A percentile compares a stretch with the other conserved stretches of the same genome.
Evolutionary conservation across 1,284 basidiomycete species (phyloP).

Genomic region (Tilletia indica): DNA sequence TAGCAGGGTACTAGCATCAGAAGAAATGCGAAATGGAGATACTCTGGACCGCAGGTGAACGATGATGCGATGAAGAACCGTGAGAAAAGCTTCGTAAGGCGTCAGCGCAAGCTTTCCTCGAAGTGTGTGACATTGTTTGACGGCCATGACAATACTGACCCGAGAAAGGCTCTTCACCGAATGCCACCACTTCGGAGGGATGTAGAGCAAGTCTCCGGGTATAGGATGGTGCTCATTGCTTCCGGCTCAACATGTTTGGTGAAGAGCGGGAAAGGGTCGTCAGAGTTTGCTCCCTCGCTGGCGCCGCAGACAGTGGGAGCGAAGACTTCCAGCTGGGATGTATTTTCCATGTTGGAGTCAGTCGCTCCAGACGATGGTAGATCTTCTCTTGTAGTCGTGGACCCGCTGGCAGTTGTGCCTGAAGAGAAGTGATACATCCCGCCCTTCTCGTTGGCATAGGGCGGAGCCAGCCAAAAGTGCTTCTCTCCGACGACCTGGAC

Average conservation of each 20-base stretch:
- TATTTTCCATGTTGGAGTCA: constrained; percentile 36
- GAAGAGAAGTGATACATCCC: constrained; percentile 21
- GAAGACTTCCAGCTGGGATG: constrained; percentile 36
- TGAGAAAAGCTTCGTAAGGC: not conserved
- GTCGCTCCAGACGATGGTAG: constrained; percentile 14
- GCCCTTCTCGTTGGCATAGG: constrained; percentile 6
- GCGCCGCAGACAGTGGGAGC: not conserved
- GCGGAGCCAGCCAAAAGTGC: constrained; percentile 88
- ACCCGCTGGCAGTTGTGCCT: not conserved
- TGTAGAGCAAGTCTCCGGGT: constrained; percentile 39
- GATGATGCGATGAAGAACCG: not conserved
- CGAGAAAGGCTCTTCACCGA: constrained; percentile 32
- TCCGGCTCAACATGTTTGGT: constrained; percentile 19
- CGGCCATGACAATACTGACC: constrained; percentile 7
- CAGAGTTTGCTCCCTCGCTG: not conserved
- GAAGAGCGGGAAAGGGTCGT: constrained; percentile 18
- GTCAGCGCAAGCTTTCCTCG: not conserved
- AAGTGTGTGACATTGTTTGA: not conserved
- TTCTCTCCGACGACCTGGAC: constrained; percentile 85
- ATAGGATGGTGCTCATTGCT: constrained; percentile 29
- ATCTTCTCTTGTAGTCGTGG: not conserved
- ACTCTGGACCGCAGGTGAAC: constrained; percentile 20
- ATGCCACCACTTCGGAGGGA: constrained; percentile 47
- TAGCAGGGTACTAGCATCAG: not conserved
- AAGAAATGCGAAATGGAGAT: constrained; percentile 24